Percentiles rank a stretch among this genome's conserved stretches.
Conservation (phyloP, 352 stramenopile species). For the Globisporangium nodosum region DNA sequence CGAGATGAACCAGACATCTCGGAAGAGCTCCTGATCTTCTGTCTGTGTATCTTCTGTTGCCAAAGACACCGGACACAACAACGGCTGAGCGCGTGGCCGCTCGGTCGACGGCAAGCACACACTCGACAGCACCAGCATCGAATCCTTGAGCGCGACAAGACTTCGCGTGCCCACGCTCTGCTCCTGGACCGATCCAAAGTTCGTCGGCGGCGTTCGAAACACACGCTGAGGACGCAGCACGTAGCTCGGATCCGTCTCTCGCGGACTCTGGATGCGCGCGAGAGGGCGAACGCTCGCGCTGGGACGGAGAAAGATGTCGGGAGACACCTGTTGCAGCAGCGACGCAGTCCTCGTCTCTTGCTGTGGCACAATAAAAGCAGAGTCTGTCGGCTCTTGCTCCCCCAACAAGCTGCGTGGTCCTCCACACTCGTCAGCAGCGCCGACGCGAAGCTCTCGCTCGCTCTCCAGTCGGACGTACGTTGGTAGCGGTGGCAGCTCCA, state of each 20-base stretch:
- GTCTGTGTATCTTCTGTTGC: neutral
- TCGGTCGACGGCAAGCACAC: slow-evolving; percentile 23
- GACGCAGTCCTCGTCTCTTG: slow-evolving; percentile 17
- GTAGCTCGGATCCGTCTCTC: slow-evolving; percentile 51
- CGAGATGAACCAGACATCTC: slow-evolving; percentile 42
- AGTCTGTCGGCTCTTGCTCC: neutral
- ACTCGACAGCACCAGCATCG: slow-evolving; percentile 13
- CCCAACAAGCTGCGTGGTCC: neutral
- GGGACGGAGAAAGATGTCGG: slow-evolving; percentile 43
- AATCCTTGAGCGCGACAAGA: slow-evolving; percentile 19
- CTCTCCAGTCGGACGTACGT: slow-evolving; percentile 58
- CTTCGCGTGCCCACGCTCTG: slow-evolving; percentile 36
- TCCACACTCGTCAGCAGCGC: slow-evolving; percentile 45
- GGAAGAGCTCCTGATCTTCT: slow-evolving; percentile 12
- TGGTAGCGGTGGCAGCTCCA: slow-evolving; percentile 47
- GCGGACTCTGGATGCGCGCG: slow-evolving; percentile 20
- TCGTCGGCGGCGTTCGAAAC: slow-evolving; percentile 33
- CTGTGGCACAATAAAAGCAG: neutral
- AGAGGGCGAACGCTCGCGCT: slow-evolving; percentile 50
- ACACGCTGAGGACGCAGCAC: slow-evolving; percentile 41
- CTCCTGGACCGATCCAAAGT: slow-evolving; percentile 28
- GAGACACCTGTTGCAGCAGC: slow-evolving; percentile 35
- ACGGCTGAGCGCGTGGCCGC: slow-evolving; percentile 13
- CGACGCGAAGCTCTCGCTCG: slow-evolving; percentile 26
- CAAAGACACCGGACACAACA: slow-evolving; percentile 9